Evolutionary conservation across 768 basidiomycete genomes (phyloP), one percentile per base, ranked within the genome.

Genomic region (Collybia mongolica): DNA sequence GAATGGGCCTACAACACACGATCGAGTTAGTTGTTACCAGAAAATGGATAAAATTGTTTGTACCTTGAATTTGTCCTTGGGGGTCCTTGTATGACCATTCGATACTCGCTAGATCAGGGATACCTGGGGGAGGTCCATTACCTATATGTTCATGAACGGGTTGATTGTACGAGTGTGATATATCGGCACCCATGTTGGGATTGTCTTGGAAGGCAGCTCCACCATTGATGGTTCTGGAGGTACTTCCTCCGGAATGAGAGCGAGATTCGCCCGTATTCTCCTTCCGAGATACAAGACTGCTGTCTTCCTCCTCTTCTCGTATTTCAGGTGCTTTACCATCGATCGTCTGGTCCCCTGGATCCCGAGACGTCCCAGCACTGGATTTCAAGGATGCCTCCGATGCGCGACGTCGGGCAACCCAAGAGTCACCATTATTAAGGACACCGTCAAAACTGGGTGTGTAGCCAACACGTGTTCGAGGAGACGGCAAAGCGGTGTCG

Each of bases 81-180:
- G 93, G 93, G 63, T 98, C 94, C 44, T 93, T 81, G 67, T 98
- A 98, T 19, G 84, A 88, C 94, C 94, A 98, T 63, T 91, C 84
- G 18, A 94, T 67, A 54, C 67, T 76, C 23, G 78, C 74, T 26
- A 80, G 72, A 69, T 88, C 86, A 39, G 67, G 54, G 36, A 77
- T 57, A 43, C 75, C 77, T 45, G 78, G 76, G 43, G 79, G 77
- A 12, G 76, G 70, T 7, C 64, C 69, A 37, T 44, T 54, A 32
- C 26, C 52, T 17, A 49, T 40, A 6, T 36, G 44, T 29, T 36
- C 29, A 29, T 43, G 38, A 15, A 49, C 11, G 15, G 60, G 51
- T 43, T 58, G 55, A 15, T 56, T 32, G 46, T 51, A 49, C 45
- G 46, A 59, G 32, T 44, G 48, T 17, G 55, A 46, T 35, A 58